Base-by-base conservation (phyloP, 1,284 basidiomycete genomes). In the Cryptococcus jaspeensis region DNA sequence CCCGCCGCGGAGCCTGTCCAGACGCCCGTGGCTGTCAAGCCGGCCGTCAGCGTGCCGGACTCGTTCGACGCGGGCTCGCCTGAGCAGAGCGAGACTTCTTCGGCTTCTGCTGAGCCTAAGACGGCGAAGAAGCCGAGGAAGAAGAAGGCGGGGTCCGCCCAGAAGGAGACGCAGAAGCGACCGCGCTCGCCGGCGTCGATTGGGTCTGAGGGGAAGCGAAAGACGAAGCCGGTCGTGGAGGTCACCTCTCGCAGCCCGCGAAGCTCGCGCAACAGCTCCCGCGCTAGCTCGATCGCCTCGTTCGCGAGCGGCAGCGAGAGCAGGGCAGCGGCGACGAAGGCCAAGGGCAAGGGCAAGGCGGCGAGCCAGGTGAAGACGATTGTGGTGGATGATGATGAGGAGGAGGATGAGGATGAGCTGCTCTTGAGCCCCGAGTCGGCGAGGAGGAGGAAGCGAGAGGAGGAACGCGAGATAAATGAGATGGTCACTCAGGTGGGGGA, bases 401-500 rank as follows among this genome's bases (percentile, higher is more conserved):
- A 56, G 3, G 63, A 62, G 7, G 64, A 69, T 3, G 67, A 69
- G 23, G 65, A 70, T 47, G 67, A 67, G 50, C 43, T 67, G 15
- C 48, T 70, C 12, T 52, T 70, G 5, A 63, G 58, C 28, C 70
- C 70, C 18, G 65, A 67, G 50, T 54, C 59, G 9, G 69, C 69
- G 13, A 52, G 55, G 43, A 52, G 58, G 41, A 22, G 57, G 25
- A 56, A 55, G 18, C 49, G 39, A 22, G 70, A 73, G 45, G 70
- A 71, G 41, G 55, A 64, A 15, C 58, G 28, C 15, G 58, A 50
- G 28, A 35, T 28, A 41, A 55, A 20, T 44, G 11, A 20, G 28
- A 39, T 43, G 23, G 36, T 20, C 42, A n/a, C 12, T 40, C 20
- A 32, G 39, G 51, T 25, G 13, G 43, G 16, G 28, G 28, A 32